Percentiles rank a stretch among this genome's conserved stretches.
These are phyloP conservation scores for Yamadazyma takamatsuzukensis DNA, from an alignment of 805 yeast species.

Conservation along the genomic window DNA sequence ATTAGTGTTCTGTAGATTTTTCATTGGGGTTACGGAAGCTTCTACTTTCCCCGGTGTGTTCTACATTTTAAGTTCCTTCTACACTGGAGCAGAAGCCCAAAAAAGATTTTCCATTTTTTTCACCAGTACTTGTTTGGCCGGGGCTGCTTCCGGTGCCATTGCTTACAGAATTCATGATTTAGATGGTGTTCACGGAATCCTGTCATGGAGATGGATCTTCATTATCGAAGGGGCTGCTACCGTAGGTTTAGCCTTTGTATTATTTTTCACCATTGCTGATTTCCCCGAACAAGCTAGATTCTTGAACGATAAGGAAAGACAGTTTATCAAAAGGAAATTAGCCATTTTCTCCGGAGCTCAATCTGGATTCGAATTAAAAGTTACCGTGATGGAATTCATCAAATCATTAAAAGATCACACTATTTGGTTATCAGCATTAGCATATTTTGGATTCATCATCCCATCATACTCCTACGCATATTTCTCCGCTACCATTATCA, in stretches of 20 bases:
- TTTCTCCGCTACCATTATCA: constrained; percentile 66
- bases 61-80: constrained; percentile 64
- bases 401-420: constrained; percentile 57
- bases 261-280: constrained; percentile 56
- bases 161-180: constrained; percentile 62
- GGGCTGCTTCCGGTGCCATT: constrained; percentile 74
- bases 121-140: constrained; percentile 69
- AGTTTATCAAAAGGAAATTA: constrained; percentile 55
- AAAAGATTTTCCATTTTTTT: constrained; percentile 67
- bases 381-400: constrained; percentile 43
- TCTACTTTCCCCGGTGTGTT: constrained; percentile 76
- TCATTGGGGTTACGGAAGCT: constrained; percentile 66
- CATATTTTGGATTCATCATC: constrained; percentile 62
- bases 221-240: constrained; percentile 45
- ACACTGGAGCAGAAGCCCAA: constrained; percentile 62
- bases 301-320: constrained; percentile 46
- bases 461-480: constrained; percentile 78
- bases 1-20: constrained; percentile 57
- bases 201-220: constrained; percentile 51
- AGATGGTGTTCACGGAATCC: constrained; percentile 39
- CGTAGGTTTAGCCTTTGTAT: constrained; percentile 30
- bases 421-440: constrained; percentile 54
- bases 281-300: constrained; percentile 67
- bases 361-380: constrained; percentile 48
- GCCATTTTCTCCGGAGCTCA: constrained; percentile 32